These are phyloP conservation scores for Mycotypha africana DNA, from an alignment of 371 early-diverging fungal genomes.

Conservation along the genomic window DNA sequence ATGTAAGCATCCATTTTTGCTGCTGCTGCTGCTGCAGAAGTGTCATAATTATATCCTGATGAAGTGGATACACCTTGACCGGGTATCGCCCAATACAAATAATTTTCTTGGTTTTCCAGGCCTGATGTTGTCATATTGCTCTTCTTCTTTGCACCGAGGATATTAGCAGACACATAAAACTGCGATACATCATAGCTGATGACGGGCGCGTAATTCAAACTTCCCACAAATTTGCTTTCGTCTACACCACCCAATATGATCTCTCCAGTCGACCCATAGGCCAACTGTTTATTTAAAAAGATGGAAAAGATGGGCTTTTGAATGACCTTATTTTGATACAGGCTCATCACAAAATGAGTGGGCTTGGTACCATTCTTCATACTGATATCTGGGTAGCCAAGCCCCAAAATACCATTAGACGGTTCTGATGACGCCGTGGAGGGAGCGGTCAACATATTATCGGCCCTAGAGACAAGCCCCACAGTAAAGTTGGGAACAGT, in stretches of 20 bases:
- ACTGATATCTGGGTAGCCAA: slow-evolving; percentile 38
- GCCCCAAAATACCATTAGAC: slow-evolving; percentile 36
- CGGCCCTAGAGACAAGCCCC: slow-evolving; percentile 12
- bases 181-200: not conserved
- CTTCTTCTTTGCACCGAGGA: too few relatives aligned
- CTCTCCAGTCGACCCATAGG: slow-evolving; percentile 37
- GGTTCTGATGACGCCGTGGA: not conserved
- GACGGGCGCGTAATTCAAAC: slow-evolving; percentile 38
- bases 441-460: slow-evolving; percentile 17
- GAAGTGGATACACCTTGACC: slow-evolving; percentile 24
- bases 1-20: slow-evolving; percentile 11
- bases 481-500: too few relatives aligned
- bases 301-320: slow-evolving; percentile 32
- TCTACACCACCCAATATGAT: slow-evolving; percentile 58
- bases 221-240: slow-evolving; percentile 41
- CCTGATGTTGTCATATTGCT: slow-evolving; percentile 1
- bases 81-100: slow-evolving; percentile 37
- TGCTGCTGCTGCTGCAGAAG: not conserved
- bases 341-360: slow-evolving; percentile 38
- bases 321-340: slow-evolving; percentile 27
- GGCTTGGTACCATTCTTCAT: slow-evolving; percentile 22
- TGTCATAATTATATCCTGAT: not conserved
- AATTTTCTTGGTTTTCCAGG: not conserved
- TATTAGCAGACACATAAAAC: too few relatives aligned
- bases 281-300: slow-evolving; percentile 20